phyloP scores from a whole-genome alignment of 106 monocot species.

The Triglochin maritima region DNA sequence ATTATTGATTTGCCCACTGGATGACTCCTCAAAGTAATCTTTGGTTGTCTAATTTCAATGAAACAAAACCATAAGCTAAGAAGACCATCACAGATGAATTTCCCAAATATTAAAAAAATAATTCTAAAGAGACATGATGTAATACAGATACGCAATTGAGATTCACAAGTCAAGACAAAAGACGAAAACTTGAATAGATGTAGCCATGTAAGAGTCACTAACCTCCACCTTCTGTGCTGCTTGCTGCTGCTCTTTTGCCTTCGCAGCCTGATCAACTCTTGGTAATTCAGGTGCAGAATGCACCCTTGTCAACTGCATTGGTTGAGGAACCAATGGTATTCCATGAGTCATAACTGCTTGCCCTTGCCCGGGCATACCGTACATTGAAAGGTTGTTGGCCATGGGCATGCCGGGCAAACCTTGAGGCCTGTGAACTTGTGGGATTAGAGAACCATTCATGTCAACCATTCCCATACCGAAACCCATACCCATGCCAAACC shows the following conservation, averaged over 20 bases:
- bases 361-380: slow-evolving; percentile 27
- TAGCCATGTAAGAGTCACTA: not conserved
- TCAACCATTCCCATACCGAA: slow-evolving; percentile 57
- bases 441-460: slow-evolving; percentile 29
- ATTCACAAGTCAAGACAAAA: too few relatives aligned
- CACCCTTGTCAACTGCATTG: slow-evolving; percentile 9
- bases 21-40: not conserved
- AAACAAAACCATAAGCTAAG: not conserved
- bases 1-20: not conserved
- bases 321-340: slow-evolving; percentile 11
- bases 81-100: not conserved
- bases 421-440: slow-evolving; percentile 8
- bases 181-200: too few relatives aligned
- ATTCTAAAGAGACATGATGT: too few relatives aligned
- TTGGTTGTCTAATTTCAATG: not conserved
- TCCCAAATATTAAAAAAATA: not conserved
- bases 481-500: slow-evolving; percentile 39
- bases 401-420: slow-evolving; percentile 20
- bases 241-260: not conserved
- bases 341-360: slow-evolving; percentile 14
- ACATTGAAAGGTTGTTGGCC: slow-evolving; percentile 13
- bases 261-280: not conserved
- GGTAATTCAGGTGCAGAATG: slow-evolving; percentile 8
- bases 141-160: too few relatives aligned
- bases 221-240: not conserved